Base-by-base conservation (phyloP, 305 asterid species). In the Fraxinus baroniana region DNA sequence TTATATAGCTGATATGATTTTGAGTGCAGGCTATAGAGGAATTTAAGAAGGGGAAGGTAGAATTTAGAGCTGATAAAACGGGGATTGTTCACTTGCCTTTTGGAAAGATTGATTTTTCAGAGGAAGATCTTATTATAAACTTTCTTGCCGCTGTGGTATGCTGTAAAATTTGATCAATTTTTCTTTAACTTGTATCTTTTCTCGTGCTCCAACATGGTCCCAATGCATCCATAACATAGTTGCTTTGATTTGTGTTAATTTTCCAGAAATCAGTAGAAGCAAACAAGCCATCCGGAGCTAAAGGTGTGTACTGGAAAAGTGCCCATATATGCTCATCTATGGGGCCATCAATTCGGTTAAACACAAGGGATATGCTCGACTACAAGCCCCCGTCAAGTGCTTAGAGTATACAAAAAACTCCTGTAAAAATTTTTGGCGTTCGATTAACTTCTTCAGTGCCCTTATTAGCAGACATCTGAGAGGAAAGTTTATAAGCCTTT, bases 71-170 rank as follows among this genome's bases (percentile, higher is more conserved):
- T 74, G 99, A 96, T 89, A 96, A 96, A 92, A 94, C 99, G 18
- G 99, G 99, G 88, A 96, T 96, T 24, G 99, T 96, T 72, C 98
- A 96, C 92, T 60, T 96, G 78, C 99, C 99, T 79, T 94, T 94
- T 46, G 99, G 99, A 44, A 94, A 96, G 88, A 93, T 89, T 75
- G 79, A 89, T 84, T 94, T 95, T 82, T 87, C 98, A 33, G 99
- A 94, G 91, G 99, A 92, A 71, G 99, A 96, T 89, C 98, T 96
- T 64, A 76, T 86, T 9, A 79, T 87, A 30, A 96, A 96, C 92
- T 91, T 96, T 76, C 91, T 92, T 24, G 95, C 98, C 75, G 94
- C 92, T 1, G 97, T 89, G 94, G 99, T 94, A 89, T 75, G 17
- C 49, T 77, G 18, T 52, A 35, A 18, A 22, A 9, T 20, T n/a